Conservation (phyloP, 2,329 filamentous ascomycete species). For the Diplocarpon rosae region DNA sequence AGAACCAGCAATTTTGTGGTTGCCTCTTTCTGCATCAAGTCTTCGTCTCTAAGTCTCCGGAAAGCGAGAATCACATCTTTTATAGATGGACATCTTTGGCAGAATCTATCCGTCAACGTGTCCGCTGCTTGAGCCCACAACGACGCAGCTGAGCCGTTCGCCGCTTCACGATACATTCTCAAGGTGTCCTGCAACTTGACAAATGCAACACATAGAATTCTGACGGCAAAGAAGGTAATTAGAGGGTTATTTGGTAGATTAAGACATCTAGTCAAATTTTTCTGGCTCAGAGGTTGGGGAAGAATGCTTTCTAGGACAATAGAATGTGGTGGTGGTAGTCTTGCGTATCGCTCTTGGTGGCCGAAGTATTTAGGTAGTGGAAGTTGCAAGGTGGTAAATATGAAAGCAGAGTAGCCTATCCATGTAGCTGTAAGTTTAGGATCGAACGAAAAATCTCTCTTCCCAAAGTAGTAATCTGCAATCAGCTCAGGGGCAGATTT, state of each 20-base stretch:
- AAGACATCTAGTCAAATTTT: slow-evolving; percentile 68
- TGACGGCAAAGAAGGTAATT: slow-evolving; percentile 72
- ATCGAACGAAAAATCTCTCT: slow-evolving; percentile 73
- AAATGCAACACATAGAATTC: slow-evolving; percentile 67
- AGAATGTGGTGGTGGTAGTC: slow-evolving; percentile 64
- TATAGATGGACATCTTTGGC: slow-evolving; percentile 66
- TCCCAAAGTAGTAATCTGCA: slow-evolving; percentile 75
- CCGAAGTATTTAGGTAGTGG: slow-evolving; percentile 65
- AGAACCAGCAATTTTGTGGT: slow-evolving; percentile 66
- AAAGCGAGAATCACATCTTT: slow-evolving; percentile 71
- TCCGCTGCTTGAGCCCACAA: slow-evolving; percentile 61
- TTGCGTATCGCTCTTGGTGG: slow-evolving; percentile 47
- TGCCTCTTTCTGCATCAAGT: slow-evolving; percentile 66
- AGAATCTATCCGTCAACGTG: slow-evolving; percentile 63
- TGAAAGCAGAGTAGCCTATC: slow-evolving; percentile 84
- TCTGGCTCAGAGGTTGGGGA: slow-evolving; percentile 70
- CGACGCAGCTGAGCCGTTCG: slow-evolving; percentile 26
- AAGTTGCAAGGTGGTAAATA: slow-evolving; percentile 71
- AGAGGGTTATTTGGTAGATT: slow-evolving; percentile 69
- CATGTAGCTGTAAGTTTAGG: slow-evolving; percentile 88
- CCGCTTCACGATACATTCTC: slow-evolving; percentile 32
- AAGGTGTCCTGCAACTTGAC: slow-evolving; percentile 54
- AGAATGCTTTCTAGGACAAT: slow-evolving; percentile 78
- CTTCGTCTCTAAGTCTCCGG: slow-evolving; percentile 53
- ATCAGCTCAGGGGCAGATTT: slow-evolving; percentile 73